A percentile compares a stretch with the other conserved stretches of the same genome.
These are phyloP conservation scores for Phytophthora pini DNA, from an alignment of 352 stramenopile genomes.

Conservation along the genomic window DNA sequence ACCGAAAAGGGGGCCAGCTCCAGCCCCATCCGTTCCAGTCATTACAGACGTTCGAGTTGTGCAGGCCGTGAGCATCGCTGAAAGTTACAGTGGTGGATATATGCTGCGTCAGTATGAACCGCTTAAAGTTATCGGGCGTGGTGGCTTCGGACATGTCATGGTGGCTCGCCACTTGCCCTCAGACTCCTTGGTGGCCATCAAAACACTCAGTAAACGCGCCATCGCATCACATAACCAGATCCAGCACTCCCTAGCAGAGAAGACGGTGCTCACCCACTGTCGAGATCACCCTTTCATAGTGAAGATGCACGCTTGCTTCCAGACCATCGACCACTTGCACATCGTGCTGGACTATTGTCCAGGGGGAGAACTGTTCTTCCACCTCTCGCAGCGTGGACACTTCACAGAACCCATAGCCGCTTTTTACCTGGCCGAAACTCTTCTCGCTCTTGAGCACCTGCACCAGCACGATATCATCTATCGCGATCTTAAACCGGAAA, in stretches of 20 bases:
- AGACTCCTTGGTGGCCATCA: conserved; percentile 76
- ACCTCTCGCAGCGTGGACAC: conserved; percentile 75
- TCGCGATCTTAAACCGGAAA: conserved; percentile 92
- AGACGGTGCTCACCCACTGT: conserved; percentile 88
- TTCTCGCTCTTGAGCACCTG: conserved; percentile 80
- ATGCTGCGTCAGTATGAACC: conserved; percentile 81
- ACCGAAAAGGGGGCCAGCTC: conserved; percentile 22
- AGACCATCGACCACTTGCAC: conserved; percentile 83
- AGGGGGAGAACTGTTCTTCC: conserved; percentile 87
- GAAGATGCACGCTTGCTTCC: conserved; percentile 88
- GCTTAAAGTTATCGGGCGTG: conserved; percentile 82
- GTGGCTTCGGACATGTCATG: conserved; percentile 90
- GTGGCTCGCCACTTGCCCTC: conserved; percentile 68
- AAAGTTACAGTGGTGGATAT: conserved; percentile 84
- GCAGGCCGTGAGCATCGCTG: conserved; percentile 75
- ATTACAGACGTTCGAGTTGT: conserved; percentile 60
- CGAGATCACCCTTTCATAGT: conserved; percentile 93
- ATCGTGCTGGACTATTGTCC: conserved; percentile 81
- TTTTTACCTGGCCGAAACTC: conserved; percentile 91
- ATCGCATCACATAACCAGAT: conserved; percentile 85
- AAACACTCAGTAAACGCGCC: conserved; percentile 84
- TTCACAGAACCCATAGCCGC: conserved; percentile 80
- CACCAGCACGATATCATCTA: conserved; percentile 85
- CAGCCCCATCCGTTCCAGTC: conserved; percentile 23
- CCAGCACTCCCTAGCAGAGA: conserved; percentile 86